These are phyloP conservation scores for Aspergillus puulaauensis DNA, from an alignment of 2,329 filamentous ascomycete genomes.

Conservation along the genomic window DNA sequence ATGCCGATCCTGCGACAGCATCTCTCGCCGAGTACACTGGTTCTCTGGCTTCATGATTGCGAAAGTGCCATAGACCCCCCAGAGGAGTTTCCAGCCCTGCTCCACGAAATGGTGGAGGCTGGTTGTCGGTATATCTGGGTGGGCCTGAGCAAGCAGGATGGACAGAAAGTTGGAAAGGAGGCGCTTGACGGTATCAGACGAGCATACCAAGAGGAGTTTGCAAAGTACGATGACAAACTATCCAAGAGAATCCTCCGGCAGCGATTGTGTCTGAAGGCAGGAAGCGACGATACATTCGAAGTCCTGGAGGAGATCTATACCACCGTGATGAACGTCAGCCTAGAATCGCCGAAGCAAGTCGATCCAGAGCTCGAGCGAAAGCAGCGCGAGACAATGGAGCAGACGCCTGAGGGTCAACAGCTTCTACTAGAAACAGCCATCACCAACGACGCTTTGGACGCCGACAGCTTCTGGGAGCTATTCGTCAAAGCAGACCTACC, in stretches of 20 bases:
- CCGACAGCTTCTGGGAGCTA: neutral
- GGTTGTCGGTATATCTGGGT: neutral
- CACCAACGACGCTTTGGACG: neutral
- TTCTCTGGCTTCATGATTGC: slow-evolving; percentile 2
- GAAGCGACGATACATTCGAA: neutral
- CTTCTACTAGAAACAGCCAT: neutral
- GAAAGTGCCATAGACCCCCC: too few relatives aligned
- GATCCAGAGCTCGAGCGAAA: too few relatives aligned
- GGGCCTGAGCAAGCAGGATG: neutral
- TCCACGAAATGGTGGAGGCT: neutral
- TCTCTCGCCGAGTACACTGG: neutral
- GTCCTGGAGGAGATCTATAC: neutral
- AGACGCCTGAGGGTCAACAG: neutral
- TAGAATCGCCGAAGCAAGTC: too few relatives aligned
- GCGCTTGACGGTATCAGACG: neutral
- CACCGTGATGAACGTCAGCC: neutral
- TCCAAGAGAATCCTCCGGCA: neutral
- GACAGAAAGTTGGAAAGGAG: neutral
- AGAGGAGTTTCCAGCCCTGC: neutral
- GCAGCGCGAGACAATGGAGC: neutral
- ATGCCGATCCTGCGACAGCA: neutral
- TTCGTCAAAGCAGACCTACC: neutral
- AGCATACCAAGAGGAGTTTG: neutral
- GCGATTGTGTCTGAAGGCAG: neutral
- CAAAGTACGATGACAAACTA: neutral